Percentiles rank a stretch among this genome's conserved stretches.
Conservation (phyloP, 306 rosid species). For the Amphicarpaea edgeworthii region DNA sequence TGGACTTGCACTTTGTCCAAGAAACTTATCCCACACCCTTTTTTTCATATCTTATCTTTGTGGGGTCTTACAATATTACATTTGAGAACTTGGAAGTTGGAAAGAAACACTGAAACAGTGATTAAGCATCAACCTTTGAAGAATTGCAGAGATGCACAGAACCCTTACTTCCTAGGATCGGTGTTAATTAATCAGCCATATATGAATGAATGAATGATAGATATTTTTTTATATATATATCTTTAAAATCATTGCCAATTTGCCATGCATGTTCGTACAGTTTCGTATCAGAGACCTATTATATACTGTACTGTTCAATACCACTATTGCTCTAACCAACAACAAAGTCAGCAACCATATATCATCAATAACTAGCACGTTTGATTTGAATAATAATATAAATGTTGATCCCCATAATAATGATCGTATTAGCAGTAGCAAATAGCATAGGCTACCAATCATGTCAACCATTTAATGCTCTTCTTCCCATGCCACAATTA, state of each 20-base stretch:
- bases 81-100: slow-evolving; percentile 48
- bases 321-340: slow-evolving; percentile 15
- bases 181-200: slow-evolving; percentile 14
- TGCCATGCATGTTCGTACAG: slow-evolving; percentile 73
- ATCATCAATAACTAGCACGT: slow-evolving; percentile 34
- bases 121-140: slow-evolving; percentile 45
- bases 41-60: slow-evolving; percentile 75
- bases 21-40: slow-evolving; percentile 75
- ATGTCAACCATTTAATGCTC: slow-evolving; percentile 67
- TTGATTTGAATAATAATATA: slow-evolving; percentile 25
- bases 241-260: slow-evolving; percentile 34
- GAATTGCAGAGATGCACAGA: slow-evolving; percentile 35
- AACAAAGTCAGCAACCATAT: slow-evolving; percentile 46
- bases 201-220: background rate
- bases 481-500: slow-evolving; percentile 58
- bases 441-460: slow-evolving; percentile 57
- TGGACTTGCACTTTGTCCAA: slow-evolving; percentile 72
- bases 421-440: slow-evolving; percentile 1
- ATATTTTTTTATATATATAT: background rate
- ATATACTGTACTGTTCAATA: slow-evolving; percentile 37
- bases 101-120: slow-evolving; percentile 56
- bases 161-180: slow-evolving; percentile 39
- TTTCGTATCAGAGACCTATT: slow-evolving; percentile 63
- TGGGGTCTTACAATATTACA: slow-evolving; percentile 62
- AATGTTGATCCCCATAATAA: slow-evolving; percentile 37